phyloP scores from a whole-genome alignment of 768 basidiomycete species.

The Tricholomella constricta region DNA sequence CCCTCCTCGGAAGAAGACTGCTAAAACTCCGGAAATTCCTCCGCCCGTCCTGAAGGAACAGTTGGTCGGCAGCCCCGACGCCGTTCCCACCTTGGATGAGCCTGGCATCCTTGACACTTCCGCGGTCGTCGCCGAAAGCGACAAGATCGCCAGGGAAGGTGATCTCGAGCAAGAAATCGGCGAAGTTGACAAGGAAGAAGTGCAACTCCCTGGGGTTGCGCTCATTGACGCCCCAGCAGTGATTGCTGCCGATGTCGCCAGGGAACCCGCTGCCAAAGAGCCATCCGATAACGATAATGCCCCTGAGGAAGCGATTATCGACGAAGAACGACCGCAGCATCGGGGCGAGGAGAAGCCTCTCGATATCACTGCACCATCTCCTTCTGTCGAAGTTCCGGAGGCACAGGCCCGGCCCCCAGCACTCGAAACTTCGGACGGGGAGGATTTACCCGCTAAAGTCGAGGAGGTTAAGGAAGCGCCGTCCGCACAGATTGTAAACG shows the following conservation, averaged over 20 bases:
- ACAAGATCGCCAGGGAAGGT: constrained; percentile 3
- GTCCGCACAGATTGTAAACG: constrained; percentile 7
- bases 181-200: constrained; percentile 8
- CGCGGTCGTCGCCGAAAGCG: constrained; percentile 18
- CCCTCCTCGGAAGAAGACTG: constrained; percentile 69
- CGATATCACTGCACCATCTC: not conserved
- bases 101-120: constrained; percentile 3
- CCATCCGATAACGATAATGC: not conserved
- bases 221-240: not conserved
- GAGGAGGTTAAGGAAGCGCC: constrained; percentile 5
- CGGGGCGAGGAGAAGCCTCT: not conserved
- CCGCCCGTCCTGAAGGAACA: constrained; percentile 14
- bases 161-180: constrained; percentile 22
- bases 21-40: constrained; percentile 43
- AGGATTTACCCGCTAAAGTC: not conserved
- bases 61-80: constrained; percentile 10
- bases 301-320: not conserved
- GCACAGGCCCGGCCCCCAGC: too few relatives aligned
- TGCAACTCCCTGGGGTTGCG: not conserved
- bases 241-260: not conserved
- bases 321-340: not conserved
- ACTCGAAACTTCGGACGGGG: not conserved
- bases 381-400: not conserved
- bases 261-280: not conserved
- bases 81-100: constrained; percentile 1